Conservation (phyloP, 1,284 basidiomycete genomes). For the Tilletia indica region DNA sequence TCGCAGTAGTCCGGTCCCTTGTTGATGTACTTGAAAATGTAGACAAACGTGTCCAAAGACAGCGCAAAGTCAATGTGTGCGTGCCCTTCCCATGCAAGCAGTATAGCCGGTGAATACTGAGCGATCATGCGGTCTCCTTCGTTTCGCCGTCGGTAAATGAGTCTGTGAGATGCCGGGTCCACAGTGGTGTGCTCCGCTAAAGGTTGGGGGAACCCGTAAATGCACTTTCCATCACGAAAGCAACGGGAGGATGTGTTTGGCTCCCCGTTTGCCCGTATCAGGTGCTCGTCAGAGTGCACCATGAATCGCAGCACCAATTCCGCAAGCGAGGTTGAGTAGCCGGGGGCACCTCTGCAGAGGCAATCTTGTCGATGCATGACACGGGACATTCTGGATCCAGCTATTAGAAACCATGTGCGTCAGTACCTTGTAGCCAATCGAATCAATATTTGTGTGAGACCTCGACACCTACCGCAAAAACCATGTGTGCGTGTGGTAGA, state of each 20-base stretch:
- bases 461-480: neutral
- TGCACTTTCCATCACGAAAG: neutral
- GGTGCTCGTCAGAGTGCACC: neutral
- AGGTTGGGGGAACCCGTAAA: neutral
- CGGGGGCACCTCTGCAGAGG: neutral
- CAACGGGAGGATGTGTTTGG: neutral
- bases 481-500: neutral
- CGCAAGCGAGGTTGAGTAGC: neutral
- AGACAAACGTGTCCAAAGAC: neutral
- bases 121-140: neutral
- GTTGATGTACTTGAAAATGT: neutral
- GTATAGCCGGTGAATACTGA: neutral
- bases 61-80: neutral
- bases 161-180: neutral
- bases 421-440: too few species aligned
- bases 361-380: neutral
- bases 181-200: neutral
- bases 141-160: neutral
- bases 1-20: neutral
- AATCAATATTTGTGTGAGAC: neutral
- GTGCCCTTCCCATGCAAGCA: neutral
- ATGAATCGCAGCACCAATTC: constrained; percentile 4
- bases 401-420: too few species aligned
- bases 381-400: neutral
- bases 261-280: neutral